phyloP scores from a whole-genome alignment of 805 yeast species.

The Pichia phayaonensis region DNA sequence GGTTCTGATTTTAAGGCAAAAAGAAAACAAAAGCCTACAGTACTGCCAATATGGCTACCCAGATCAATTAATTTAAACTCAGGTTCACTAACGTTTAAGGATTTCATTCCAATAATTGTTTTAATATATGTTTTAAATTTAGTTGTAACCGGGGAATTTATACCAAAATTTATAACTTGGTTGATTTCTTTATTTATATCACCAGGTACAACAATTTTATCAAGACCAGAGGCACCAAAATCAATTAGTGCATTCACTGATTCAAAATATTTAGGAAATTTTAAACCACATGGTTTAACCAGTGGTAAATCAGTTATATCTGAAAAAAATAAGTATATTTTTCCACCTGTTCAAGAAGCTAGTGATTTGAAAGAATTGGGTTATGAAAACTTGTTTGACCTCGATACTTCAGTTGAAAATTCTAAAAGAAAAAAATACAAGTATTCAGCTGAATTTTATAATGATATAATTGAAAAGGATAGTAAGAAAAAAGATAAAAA shows the following conservation, averaged over 20 bases:
- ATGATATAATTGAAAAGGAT: slow-evolving; percentile 25
- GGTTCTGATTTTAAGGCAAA: not conserved
- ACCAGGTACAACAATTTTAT: not conserved
- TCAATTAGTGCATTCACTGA: slow-evolving; percentile 14
- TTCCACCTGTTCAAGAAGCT: slow-evolving; percentile 71
- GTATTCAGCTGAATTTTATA: slow-evolving; percentile 34
- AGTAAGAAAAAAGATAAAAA: slow-evolving; percentile 40
- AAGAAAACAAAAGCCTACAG: not conserved
- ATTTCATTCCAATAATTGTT: not conserved
- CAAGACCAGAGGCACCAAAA: not conserved
- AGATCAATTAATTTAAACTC: not conserved
- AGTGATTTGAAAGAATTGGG: slow-evolving; percentile 51
- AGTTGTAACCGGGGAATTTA: not conserved
- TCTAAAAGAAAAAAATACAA: slow-evolving; percentile 29
- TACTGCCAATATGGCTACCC: not conserved
- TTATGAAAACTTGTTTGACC: slow-evolving; percentile 42
- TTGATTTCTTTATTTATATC: not conserved
- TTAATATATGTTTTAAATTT: not conserved
- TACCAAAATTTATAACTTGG: not conserved
- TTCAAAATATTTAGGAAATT: slow-evolving; percentile 11
- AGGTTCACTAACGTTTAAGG: not conserved
- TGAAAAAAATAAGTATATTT: slow-evolving; percentile 48
- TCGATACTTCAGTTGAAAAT: slow-evolving; percentile 37
- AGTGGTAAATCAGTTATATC: slow-evolving; percentile 31
- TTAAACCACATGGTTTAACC: slow-evolving; percentile 2